Conservation (phyloP, 345 rosid species). For the Anacardium occidentale region DNA sequence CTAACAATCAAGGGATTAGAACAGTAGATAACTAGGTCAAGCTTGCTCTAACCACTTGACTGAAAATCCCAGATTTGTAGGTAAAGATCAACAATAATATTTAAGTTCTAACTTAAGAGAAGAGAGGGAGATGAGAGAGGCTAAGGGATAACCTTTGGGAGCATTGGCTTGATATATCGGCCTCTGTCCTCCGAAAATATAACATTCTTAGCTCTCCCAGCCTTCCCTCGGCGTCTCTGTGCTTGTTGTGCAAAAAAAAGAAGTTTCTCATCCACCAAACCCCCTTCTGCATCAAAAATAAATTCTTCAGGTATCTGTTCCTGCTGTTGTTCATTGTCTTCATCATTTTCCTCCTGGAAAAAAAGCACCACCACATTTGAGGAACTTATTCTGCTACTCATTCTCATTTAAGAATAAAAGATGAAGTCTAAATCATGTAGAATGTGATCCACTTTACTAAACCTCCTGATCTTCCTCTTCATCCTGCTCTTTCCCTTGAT, state of each 20-base stretch:
- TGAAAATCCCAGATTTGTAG: no score
- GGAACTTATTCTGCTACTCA: background rate
- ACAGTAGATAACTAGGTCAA: no score
- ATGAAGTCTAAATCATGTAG: background rate
- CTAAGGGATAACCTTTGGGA: conserved; percentile 72
- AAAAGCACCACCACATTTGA: conserved; percentile 23
- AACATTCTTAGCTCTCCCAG: conserved; percentile 97
- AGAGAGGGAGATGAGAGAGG: conserved; percentile 5
- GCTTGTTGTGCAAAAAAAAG: conserved; percentile 98
- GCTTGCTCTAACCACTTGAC: no score
- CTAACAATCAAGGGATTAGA: no score
- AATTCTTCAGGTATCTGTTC: conserved; percentile 95
- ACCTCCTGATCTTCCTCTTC: conserved; percentile 91
- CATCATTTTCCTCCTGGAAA: conserved; percentile 68
- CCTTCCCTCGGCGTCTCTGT: conserved; percentile 81
- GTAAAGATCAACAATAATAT: no score
- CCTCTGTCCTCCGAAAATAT: conserved; percentile 98
- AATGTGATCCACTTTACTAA: conserved; percentile 10
- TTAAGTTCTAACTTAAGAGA: background rate
- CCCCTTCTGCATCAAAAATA: conserved; percentile 98
- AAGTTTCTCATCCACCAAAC: conserved; percentile 95
- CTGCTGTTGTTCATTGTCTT: conserved; percentile 89
- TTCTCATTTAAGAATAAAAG: background rate
- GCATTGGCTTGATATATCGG: conserved; percentile 95
- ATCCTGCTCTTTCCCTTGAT: conserved; percentile 74